These are phyloP conservation scores for Alternaria sp. DNA, from an alignment of 2,329 filamentous ascomycete genomes.

Conservation along the genomic window DNA sequence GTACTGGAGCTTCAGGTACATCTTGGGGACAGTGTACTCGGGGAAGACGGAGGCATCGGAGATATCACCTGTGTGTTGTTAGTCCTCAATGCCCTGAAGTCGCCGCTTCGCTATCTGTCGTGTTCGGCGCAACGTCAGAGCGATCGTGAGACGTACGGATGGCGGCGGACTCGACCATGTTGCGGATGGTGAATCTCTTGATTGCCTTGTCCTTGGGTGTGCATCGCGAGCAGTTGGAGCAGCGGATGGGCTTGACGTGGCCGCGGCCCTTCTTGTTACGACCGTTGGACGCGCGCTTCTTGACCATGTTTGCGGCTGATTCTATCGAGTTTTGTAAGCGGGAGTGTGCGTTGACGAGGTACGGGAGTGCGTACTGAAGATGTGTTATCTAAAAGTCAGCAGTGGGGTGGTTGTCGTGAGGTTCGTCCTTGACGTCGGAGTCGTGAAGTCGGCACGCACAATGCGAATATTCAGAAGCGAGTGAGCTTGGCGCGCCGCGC, in stretches of 20 bases:
- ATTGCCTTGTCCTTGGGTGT: conserved; percentile 99
- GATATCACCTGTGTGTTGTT: conserved; percentile 84
- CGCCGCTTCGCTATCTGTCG: conserved; percentile 7
- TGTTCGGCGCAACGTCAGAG: conserved; percentile 9
- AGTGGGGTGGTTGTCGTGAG: conserved; percentile 42
- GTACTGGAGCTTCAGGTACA: conserved; percentile 99
- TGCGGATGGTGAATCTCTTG: conserved; percentile 99
- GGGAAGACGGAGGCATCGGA: conserved; percentile 98
- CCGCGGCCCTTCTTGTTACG: conserved; percentile 99
- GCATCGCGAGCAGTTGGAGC: conserved; percentile 81
- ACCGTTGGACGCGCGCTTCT: conserved; percentile 82
- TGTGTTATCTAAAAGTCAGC: conserved; percentile 49
- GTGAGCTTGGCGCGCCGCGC: conserved; percentile 26
- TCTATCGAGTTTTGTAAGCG: conserved; percentile 42
- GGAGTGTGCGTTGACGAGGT: conserved; percentile 5
- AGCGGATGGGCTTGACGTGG: conserved; percentile 99
- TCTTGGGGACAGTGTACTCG: conserved; percentile 99
- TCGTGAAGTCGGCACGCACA: conserved; percentile 22
- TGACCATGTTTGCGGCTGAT: conserved; percentile 71
- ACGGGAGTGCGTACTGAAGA: conserved; percentile 44
- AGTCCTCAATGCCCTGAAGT: conserved; percentile 25
- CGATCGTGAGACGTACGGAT: conserved; percentile 78
- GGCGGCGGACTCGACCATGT: conserved; percentile 99
- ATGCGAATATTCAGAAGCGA: background rate
- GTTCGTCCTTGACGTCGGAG: conserved; percentile 32